Evolutionary conservation across 2,329 filamentous ascomycete species (phyloP), one percentile per base, ranked within the genome.

Genomic region (Epichloe baconii): DNA sequence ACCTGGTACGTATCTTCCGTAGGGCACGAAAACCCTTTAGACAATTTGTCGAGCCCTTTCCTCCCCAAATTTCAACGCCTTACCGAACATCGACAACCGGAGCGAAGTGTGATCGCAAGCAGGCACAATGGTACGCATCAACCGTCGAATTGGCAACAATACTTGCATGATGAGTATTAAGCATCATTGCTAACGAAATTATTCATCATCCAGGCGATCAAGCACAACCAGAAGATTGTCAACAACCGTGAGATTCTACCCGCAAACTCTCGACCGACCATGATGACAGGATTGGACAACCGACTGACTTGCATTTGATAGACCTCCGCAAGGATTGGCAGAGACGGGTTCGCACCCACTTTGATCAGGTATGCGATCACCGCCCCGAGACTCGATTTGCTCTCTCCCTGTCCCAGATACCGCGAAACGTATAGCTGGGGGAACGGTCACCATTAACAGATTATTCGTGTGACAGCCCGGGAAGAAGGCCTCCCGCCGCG

Each of bases 251-350:
- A 79, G 85, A 52, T 45, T 41, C 52, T 48, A 41, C 44, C 36
- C 42, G 26, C 38, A 38, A 48, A 47, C 14, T 31, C 42, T 40
- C 55, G 47, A 59, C 50, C 61, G 61, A 64, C 61, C 56, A 60
- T 57, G 53, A 55, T 60, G 52, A 54, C 51, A 57, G 64, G 63
- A 37, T 14, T 26, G 38, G n/a, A 26, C 47, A 26, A 19, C 14
- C 26, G 64, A 70, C 74, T 75, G 65, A 73, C 64, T 56, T 54
- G 26, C 58, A 56, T 48, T 52, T 51, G 62, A 37, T 68, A 93
- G 87, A 96, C 74, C 95, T 95, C 88, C 90, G 88, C 79, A 96
- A 95, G 88, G 90, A 98, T 82, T 98, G 93, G 93, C 90, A 97
- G 78, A 88, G 89, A 79, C 88, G 90, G 78, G 93, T 98, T 71